Evolutionary conservation across 116 monocot genomes (phyloP).

Genomic region (Papilionanthe hybrid): DNA sequence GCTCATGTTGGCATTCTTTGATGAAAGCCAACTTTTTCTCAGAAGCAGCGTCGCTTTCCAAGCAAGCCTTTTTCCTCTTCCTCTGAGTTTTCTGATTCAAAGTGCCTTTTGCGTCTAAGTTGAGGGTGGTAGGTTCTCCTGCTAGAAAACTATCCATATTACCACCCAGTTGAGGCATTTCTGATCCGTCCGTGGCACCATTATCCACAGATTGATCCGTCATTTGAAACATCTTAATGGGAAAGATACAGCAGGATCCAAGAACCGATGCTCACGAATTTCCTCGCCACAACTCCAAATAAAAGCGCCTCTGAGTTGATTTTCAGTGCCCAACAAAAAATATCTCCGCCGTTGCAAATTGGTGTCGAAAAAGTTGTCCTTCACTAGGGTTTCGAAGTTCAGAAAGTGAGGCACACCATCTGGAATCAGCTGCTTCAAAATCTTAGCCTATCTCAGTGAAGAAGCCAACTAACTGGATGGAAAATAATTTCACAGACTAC

Average conservation of each 20-base stretch:
- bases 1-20: slow-evolving; percentile 36
- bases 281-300: not conserved
- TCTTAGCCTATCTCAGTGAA: not conserved
- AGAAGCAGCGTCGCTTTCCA: slow-evolving; percentile 11
- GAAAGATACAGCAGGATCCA: not conserved
- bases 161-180: not conserved
- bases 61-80: slow-evolving; percentile 5
- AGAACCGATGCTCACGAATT: not conserved
- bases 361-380: not conserved
- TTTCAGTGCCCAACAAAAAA: not conserved
- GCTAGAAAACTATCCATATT: not conserved
- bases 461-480: not conserved
- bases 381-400: not conserved
- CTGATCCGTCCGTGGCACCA: not conserved
- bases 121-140: not conserved
- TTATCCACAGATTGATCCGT: not conserved
- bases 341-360: not conserved
- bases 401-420: not conserved
- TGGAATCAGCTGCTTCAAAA: not conserved
- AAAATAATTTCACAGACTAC: not conserved
- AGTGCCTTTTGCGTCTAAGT: not conserved
- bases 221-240: not conserved
- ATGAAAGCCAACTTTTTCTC: slow-evolving; percentile 29
- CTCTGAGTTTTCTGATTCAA: not conserved
- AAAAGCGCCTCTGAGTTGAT: not conserved